These are phyloP conservation scores for Lathyrus tuberosus DNA, from an alignment of 306 rosid species.

Conservation along the genomic window DNA sequence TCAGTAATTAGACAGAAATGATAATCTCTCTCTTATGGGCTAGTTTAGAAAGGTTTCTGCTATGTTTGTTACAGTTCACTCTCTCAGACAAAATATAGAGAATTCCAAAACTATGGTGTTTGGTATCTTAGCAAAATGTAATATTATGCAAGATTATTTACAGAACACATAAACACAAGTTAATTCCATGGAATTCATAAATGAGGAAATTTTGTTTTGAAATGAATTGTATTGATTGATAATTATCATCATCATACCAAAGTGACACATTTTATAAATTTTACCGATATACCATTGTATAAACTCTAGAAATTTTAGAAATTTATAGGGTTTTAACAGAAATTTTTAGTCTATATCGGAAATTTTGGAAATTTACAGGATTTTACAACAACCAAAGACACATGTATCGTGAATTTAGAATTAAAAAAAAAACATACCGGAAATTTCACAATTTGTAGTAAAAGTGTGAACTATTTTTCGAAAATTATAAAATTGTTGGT, in stretches of 20 bases:
- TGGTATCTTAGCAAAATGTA: neutral
- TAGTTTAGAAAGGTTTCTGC: conserved; percentile 30
- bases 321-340: too few species aligned
- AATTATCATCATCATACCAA: neutral
- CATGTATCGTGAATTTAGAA: too few species aligned
- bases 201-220: neutral
- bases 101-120: conserved; percentile 23
- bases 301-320: too few species aligned
- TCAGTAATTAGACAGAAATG: conserved; percentile 22
- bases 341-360: too few species aligned
- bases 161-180: neutral
- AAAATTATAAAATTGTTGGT: too few species aligned
- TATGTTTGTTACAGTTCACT: conserved; percentile 29
- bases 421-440: too few species aligned
- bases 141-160: neutral
- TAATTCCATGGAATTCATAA: neutral
- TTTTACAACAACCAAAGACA: too few species aligned
- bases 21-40: conserved; percentile 14
- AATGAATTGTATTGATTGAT: neutral
- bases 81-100: conserved; percentile 15
- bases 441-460: too few species aligned
- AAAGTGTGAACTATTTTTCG: too few species aligned
- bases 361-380: too few species aligned
- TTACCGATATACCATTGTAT: too few species aligned
- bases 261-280: conserved; percentile 19